Evolutionary conservation across 306 rosid genomes (phyloP).

Genomic region (Adenanthera pavonina): DNA sequence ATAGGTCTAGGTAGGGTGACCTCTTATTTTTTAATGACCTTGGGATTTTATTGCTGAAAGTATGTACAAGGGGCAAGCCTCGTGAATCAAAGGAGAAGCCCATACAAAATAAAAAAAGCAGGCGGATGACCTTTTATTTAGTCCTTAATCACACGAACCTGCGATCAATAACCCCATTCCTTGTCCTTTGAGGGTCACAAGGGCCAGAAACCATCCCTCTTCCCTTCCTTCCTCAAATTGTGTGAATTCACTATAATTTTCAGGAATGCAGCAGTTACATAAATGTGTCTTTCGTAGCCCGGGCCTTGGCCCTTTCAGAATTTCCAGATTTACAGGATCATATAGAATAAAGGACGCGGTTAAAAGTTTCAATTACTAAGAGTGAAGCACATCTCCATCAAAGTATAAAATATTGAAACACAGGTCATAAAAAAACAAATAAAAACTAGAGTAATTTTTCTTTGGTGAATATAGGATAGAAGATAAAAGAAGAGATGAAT

Average conservation of each 20-base stretch:
- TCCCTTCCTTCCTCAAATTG: background rate
- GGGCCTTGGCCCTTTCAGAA: background rate
- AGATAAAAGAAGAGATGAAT: background rate
- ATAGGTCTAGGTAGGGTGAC: background rate
- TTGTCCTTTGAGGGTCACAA: conserved; percentile 41
- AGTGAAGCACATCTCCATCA: background rate
- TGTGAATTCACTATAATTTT: background rate
- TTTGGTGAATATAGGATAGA: conserved; percentile 13
- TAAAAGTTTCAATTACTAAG: background rate
- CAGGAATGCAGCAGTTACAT: background rate
- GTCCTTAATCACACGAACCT: conserved; percentile 10
- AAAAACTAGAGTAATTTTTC: background rate
- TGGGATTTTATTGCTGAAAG: no score
- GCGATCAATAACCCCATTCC: background rate
- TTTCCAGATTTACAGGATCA: background rate
- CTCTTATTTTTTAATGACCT: no score
- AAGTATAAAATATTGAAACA: background rate
- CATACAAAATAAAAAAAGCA: no score
- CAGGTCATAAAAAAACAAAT: background rate
- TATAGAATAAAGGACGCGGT: background rate
- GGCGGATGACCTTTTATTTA: background rate
- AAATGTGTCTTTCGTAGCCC: background rate
- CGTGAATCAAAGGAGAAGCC: no score
- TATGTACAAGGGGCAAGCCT: no score
- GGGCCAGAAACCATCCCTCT: conserved; percentile 16